These are phyloP conservation scores for Hymenoscyphus scutula DNA, from an alignment of 2,329 filamentous ascomycete species.

Conservation along the genomic window DNA sequence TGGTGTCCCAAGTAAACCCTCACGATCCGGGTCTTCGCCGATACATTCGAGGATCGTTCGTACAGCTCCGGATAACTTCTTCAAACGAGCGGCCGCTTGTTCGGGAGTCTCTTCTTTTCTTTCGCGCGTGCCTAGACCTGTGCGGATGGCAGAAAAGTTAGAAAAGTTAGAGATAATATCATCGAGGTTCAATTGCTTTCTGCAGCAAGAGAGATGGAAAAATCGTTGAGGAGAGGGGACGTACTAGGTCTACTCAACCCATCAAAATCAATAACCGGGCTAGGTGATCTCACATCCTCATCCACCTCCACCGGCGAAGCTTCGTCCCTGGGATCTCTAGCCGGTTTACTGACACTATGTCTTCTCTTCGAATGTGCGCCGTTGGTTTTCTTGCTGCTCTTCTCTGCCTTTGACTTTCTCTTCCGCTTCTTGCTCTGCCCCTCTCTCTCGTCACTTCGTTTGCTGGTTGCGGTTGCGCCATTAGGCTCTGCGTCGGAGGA, in stretches of 20 bases:
- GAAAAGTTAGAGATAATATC: constrained; percentile 10
- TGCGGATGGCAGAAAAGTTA: too few species aligned
- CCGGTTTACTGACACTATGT: constrained; percentile 57
- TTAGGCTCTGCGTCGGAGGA: constrained; percentile 17
- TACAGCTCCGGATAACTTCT: constrained; percentile 60
- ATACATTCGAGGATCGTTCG: constrained; percentile 66
- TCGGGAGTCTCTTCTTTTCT: constrained; percentile 56
- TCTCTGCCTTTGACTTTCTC: constrained; percentile 28
- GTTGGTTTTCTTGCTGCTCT: constrained; percentile 27
- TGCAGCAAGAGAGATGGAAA: constrained; percentile 1
- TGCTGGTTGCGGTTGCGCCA: constrained; percentile 24
- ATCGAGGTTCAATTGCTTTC: background rate
- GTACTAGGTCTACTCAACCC: constrained; percentile 58
- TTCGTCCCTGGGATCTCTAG: constrained; percentile 59
- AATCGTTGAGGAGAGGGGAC: constrained; percentile 24
- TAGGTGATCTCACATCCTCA: constrained; percentile 46
- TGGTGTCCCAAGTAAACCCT: constrained; percentile 67
- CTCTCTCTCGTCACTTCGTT: constrained; percentile 20
- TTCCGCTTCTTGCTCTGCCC: constrained; percentile 27
- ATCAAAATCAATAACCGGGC: constrained; percentile 60
- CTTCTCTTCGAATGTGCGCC: constrained; percentile 41
- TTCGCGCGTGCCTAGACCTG: constrained; percentile 62
- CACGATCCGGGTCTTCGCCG: constrained; percentile 64
- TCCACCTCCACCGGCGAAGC: constrained; percentile 27
- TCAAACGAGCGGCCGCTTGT: constrained; percentile 50